Percentiles rank a stretch among this genome's conserved stretches.
These are phyloP conservation scores for Aureobasidium vineae DNA, from an alignment of 2,329 filamentous ascomycete genomes.

Conservation along the genomic window DNA sequence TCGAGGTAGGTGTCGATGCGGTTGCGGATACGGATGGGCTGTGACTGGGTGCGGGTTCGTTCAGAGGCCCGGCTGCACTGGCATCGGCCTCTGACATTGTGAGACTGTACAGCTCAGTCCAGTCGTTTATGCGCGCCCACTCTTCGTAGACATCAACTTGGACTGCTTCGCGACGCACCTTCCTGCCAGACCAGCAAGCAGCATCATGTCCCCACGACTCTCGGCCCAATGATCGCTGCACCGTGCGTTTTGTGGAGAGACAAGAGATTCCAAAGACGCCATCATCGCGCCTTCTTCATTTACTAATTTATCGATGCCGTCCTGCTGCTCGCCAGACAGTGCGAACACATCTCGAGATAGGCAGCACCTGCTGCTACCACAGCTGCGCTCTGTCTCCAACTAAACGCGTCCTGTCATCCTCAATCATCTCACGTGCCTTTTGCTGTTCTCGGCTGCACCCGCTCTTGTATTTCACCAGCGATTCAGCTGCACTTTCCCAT, in stretches of 20 bases:
- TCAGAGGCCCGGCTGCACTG: constrained; percentile 20
- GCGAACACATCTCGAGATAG: too few species aligned
- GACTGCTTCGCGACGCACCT: neutral
- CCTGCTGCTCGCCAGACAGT: neutral
- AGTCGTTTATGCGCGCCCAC: constrained; percentile 6
- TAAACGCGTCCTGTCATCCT: neutral
- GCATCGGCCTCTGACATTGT: constrained; percentile 24
- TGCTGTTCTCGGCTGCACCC: neutral
- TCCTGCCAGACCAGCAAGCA: neutral
- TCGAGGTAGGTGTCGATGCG: neutral
- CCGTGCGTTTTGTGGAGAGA: constrained; percentile 19
- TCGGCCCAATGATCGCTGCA: constrained; percentile 15
- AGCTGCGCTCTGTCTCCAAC: neutral
- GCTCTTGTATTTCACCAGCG: neutral
- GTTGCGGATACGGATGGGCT: neutral
- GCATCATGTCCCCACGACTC: constrained; percentile 17
- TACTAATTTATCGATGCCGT: neutral
- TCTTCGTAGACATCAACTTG: neutral
- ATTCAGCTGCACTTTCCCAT: constrained; percentile 1
- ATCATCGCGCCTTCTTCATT: neutral
- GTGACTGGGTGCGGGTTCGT: constrained; percentile 3
- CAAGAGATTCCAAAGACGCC: neutral
- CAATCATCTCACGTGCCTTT: constrained; percentile 1
- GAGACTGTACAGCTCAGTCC: constrained; percentile 9
- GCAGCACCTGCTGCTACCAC: neutral